These are phyloP conservation scores for Clarireedia hainanense DNA, from an alignment of 2,329 filamentous ascomycete genomes.

Conservation along the genomic window DNA sequence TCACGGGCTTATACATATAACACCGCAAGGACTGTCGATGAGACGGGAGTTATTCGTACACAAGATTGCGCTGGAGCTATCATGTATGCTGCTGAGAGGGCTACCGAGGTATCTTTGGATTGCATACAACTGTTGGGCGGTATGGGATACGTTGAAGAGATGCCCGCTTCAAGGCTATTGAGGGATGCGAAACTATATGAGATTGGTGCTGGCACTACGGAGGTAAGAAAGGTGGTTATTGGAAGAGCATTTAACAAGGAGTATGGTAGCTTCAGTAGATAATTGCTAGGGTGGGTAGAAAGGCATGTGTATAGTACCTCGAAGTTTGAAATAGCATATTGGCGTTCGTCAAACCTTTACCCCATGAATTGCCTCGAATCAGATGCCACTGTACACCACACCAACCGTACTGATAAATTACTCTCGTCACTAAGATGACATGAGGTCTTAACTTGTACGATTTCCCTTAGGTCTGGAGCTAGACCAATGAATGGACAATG, in stretches of 20 bases:
- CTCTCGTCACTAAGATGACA: no score
- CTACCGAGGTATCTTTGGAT: conserved; percentile 79
- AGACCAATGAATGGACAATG: no score
- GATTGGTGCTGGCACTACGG: conserved; percentile 93
- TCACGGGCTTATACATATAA: conserved; percentile 80
- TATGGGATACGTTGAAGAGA: conserved; percentile 94
- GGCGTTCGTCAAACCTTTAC: no score
- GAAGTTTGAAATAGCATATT: not conserved
- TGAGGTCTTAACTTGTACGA: no score
- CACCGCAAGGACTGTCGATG: conserved; percentile 74
- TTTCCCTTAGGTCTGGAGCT: no score
- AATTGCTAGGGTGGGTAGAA: not conserved
- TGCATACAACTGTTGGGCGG: conserved; percentile 89
- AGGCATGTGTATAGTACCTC: conserved; percentile 1
- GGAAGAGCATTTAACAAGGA: conserved; percentile 40
- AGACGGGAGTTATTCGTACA: conserved; percentile 63
- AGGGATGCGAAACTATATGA: conserved; percentile 79
- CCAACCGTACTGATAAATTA: no score
- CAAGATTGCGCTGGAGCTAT: conserved; percentile 95
- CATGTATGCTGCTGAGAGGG: conserved; percentile 83
- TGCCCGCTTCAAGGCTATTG: conserved; percentile 78
- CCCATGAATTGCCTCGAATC: no score
- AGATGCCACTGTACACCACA: no score
- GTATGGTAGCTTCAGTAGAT: conserved; percentile 19
- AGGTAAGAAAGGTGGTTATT: conserved; percentile 91